Base-by-base conservation (phyloP, 2,329 filamentous ascomycete genomes). In the Phyllosticta citribraziliensis region DNA sequence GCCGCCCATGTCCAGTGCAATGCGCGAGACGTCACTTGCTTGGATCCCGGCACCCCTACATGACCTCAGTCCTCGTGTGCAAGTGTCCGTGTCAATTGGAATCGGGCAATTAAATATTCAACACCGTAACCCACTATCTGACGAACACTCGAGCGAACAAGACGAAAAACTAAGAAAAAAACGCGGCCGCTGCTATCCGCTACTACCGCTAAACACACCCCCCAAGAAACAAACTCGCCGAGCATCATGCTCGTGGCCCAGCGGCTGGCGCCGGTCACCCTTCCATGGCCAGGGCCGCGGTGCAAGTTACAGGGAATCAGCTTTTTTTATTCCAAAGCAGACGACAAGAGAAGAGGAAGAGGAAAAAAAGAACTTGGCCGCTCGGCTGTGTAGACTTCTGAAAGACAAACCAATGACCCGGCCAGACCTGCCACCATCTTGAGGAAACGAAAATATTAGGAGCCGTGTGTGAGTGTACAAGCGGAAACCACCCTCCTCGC, bases 301-400 rank as follows among this genome's bases (percentile, higher is more conserved):
- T 52, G 52, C 47, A 57, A 61, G 59, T 47, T 61, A 61, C 59
- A 61, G 59, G 50, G 59, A 61, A 61, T 52, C 55, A 57, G 59
- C 59, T 61, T 61, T 47, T 61, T 47, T 61, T 61, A 61, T 61
- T 61, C 59, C 54, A 61, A 61, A 61, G 59, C 59, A 61, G 59
- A 61, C 25, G 52, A 47, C 40, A 47, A 47, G 14, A n/a, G 40
- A 47, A 47, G 40, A 47, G 19, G 40, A n/a, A 14, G 47, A 25
- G 58, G 19, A 61, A 19, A 57, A 57, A 61, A 30, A 24, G 55
- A 56, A 57, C 59, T 55, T 57, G 54, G 59, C 59, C 50, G 55
- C 59, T 61, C 30, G 55, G 56, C 59, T 56, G 47, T 50, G 30
- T 53, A 55, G 59, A 55, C 59, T 55, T 47, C 35, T 47, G 40